Conservation (phyloP, 2,329 filamentous ascomycete species). For the Colletotrichum theobromicola region DNA sequence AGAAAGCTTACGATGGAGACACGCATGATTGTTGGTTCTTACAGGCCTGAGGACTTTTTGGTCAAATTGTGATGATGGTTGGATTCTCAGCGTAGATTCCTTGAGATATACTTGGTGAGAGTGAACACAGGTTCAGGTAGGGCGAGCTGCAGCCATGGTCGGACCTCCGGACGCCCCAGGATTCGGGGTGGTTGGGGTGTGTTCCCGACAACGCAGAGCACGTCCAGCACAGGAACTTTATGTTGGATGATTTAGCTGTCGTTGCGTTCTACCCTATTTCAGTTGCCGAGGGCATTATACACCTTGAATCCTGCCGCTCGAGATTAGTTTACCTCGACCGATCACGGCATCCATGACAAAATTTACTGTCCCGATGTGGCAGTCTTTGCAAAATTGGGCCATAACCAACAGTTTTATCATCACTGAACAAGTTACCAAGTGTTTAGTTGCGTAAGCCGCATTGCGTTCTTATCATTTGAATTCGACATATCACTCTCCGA, state of each 20-base stretch:
- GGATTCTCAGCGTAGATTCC: neutral
- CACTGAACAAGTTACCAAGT: too few relatives aligned
- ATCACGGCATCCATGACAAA: rapidly evolving
- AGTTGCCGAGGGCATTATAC: too few relatives aligned
- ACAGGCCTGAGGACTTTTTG: neutral
- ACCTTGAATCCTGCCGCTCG: too few relatives aligned
- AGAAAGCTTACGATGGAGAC: neutral
- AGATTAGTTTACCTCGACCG: too few relatives aligned
- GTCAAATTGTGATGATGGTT: rapidly evolving
- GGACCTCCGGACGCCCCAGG: neutral
- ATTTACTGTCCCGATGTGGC: too few relatives aligned
- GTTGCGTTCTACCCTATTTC: neutral
- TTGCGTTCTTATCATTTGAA: too few relatives aligned
- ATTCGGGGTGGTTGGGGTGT: neutral
- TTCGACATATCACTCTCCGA: too few relatives aligned
- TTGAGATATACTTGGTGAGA: neutral
- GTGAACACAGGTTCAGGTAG: neutral
- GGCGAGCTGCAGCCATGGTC: neutral
- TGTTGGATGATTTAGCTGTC: neutral
- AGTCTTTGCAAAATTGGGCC: too few relatives aligned
- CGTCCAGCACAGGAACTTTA: neutral
- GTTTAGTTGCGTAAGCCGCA: too few relatives aligned
- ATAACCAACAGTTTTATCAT: too few relatives aligned
- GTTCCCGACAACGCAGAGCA: neutral
- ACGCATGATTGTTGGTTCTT: neutral